Conservation (phyloP, 2,329 filamentous ascomycete species). For the Lanzia echinophila region DNA sequence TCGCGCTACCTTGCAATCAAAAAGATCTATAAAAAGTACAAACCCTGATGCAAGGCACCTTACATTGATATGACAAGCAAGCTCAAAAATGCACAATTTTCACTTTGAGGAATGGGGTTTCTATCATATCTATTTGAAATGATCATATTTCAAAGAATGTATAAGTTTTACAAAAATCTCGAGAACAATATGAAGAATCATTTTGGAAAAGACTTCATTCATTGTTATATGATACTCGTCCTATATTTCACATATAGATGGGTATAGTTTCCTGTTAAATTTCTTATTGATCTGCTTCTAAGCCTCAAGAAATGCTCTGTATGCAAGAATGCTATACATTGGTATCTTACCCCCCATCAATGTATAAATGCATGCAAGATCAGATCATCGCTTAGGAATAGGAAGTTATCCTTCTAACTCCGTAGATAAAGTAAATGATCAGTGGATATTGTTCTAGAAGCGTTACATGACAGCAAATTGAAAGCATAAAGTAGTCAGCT, state of each 20-base stretch:
- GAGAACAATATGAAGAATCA: not conserved
- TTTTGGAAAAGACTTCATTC: too few species aligned
- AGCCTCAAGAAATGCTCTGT: too few species aligned
- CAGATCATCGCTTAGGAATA: not conserved
- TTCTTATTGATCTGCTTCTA: too few species aligned
- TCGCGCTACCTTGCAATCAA: conserved; percentile 22
- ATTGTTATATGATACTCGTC: too few species aligned
- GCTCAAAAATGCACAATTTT: conserved; percentile 21
- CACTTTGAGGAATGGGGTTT: conserved; percentile 20
- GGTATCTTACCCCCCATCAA: too few species aligned
- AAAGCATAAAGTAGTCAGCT: too few species aligned
- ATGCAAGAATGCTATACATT: too few species aligned
- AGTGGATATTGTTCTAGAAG: not conserved
- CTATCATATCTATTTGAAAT: conserved; percentile 4
- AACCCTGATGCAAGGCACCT: conserved; percentile 21
- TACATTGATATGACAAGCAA: conserved; percentile 8
- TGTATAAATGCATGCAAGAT: conserved; percentile 6
- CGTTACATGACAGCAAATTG: too few species aligned
- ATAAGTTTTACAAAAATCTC: conserved; percentile 13
- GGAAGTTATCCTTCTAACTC: too few species aligned
- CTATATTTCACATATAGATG: too few species aligned
- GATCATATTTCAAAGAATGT: too few species aligned
- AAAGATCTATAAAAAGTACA: conserved; percentile 28
- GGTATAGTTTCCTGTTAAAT: too few species aligned
- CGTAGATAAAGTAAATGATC: not conserved